Conservation (phyloP, 1,284 basidiomycete genomes). For the Microbotryum saponariae region DNA sequence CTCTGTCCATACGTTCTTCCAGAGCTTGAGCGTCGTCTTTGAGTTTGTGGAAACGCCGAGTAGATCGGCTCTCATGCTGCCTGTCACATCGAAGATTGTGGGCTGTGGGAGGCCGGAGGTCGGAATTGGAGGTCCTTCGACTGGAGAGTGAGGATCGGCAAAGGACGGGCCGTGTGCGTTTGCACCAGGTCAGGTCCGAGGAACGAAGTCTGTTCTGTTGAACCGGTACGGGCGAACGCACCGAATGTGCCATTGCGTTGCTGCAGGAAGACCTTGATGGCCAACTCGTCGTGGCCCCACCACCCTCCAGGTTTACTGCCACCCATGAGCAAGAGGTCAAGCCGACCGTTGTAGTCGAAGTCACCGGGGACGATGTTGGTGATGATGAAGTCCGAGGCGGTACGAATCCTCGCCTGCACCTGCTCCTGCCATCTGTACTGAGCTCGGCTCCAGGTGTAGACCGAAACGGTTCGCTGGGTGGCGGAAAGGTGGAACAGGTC, state of each 20-base stretch:
- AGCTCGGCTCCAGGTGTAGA: conserved; percentile 78
- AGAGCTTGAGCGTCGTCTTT: conserved; percentile 51
- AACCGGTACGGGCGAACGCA: conserved; percentile 42
- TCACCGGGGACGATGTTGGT: conserved; percentile 82
- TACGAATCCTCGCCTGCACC: conserved; percentile 40
- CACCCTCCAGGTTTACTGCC: conserved; percentile 45
- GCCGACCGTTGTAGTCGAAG: conserved; percentile 80
- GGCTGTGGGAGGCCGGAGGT: conserved; percentile 68
- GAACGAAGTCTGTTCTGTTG: conserved; percentile 4
- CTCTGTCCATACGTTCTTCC: conserved; percentile 60
- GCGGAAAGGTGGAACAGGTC: conserved; percentile 69
- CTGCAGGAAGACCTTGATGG: conserved; percentile 59
- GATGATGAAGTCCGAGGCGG: conserved; percentile 34
- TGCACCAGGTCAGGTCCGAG: conserved; percentile 7
- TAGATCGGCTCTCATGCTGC: conserved; percentile 80
- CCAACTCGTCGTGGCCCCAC: conserved; percentile 37
- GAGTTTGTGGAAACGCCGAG: conserved; percentile 57
- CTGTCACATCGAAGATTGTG: conserved; percentile 75
- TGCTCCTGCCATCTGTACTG: conserved; percentile 56
- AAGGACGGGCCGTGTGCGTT: not conserved
- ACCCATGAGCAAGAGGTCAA: conserved; percentile 81
- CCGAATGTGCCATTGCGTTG: conserved; percentile 58
- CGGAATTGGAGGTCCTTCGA: conserved; percentile 48
- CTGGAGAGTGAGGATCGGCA: conserved; percentile 2
- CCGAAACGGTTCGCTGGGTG: conserved; percentile 62